phyloP scores from a whole-genome alignment of 148 eudicot species.

The Nyssa sinensis region DNA sequence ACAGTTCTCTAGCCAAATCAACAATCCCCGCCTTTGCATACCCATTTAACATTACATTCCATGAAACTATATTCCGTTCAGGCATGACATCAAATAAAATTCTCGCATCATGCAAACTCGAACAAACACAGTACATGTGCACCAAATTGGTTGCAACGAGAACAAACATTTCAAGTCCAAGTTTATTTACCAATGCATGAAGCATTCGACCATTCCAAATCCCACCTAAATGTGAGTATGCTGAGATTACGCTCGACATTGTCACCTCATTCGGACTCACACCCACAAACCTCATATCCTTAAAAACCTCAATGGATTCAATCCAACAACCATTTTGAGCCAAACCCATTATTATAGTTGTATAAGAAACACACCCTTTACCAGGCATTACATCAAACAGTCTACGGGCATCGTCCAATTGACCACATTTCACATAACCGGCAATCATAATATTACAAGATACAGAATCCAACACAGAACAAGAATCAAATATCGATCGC shows the following conservation, averaged over 20 bases:
- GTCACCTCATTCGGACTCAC: slow-evolving; percentile 72
- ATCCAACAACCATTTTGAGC: slow-evolving; percentile 43
- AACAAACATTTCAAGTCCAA: slow-evolving; percentile 53
- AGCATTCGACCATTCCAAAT: slow-evolving; percentile 31
- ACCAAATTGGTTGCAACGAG: slow-evolving; percentile 72
- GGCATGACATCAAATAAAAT: slow-evolving; percentile 63
- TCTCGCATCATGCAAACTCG: slow-evolving; percentile 52
- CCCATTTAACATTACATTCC: slow-evolving; percentile 95
- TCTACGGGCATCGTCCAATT: slow-evolving; percentile 51
- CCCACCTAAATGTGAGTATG: slow-evolving; percentile 49
- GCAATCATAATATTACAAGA: slow-evolving; percentile 74
- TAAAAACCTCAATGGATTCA: slow-evolving; percentile 54
- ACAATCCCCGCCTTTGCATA: slow-evolving; percentile 56
- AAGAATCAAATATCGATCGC: slow-evolving; percentile 36
- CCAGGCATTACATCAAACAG: slow-evolving; percentile 74
- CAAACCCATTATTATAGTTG: slow-evolving; percentile 84
- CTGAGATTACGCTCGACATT: slow-evolving; percentile 66
- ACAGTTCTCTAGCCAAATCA: slow-evolving; percentile 57
- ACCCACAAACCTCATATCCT: slow-evolving; percentile 57
- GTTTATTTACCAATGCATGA: slow-evolving; percentile 61
- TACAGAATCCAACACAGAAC: slow-evolving; percentile 39
- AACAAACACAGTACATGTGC: slow-evolving; percentile 53
- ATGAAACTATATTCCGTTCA: slow-evolving; percentile 67
- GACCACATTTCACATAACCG: slow-evolving; percentile 61
- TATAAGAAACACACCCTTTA: slow-evolving; percentile 66